Percentiles rank a stretch among this genome's conserved stretches.
Evolutionary conservation across 176 grass and related monocot species (phyloP).

Genomic region (Puccinellia tenuiflora): DNA sequence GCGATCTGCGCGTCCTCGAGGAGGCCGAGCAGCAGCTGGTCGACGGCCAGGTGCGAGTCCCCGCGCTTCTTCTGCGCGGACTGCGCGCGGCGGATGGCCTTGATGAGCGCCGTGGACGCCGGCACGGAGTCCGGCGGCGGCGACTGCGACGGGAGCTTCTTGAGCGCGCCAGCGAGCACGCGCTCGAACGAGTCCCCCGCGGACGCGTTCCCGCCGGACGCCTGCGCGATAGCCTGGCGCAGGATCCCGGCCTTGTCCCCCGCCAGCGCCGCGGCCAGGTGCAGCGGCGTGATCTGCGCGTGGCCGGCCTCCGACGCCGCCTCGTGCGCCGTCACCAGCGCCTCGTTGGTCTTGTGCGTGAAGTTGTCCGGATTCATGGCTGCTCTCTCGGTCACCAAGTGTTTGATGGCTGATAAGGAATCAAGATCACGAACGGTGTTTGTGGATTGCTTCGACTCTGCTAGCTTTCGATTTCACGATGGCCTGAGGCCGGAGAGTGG

Average conservation of each 20-base stretch:
- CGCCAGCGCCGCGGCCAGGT: conserved; percentile 50
- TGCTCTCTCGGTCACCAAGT: background rate
- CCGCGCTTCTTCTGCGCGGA: conserved; percentile 63
- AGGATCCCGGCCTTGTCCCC: conserved; percentile 48
- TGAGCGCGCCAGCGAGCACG: conserved; percentile 45
- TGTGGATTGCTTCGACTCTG: background rate
- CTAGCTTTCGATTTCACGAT: background rate
- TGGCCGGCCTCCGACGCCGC: conserved; percentile 50
- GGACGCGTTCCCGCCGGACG: conserved; percentile 24
- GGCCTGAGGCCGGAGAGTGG: background rate
- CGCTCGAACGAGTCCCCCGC: conserved; percentile 56
- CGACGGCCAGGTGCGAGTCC: conserved; percentile 70
- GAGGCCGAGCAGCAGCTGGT: conserved; percentile 61
- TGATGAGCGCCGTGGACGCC: conserved; percentile 49
- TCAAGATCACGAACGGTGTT: background rate
- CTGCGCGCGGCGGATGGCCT: conserved; percentile 63
- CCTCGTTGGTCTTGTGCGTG: conserved; percentile 97
- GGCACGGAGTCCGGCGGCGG: conserved; percentile 55
- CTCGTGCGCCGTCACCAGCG: conserved; percentile 78
- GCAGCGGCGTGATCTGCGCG: conserved; percentile 67
- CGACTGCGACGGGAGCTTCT: conserved; percentile 58
- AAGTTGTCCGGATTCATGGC: conserved; percentile 95
- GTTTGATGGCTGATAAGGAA: background rate
- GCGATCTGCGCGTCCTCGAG: conserved; percentile 67
- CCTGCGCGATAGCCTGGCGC: conserved; percentile 49